Evolutionary conservation across 2,329 filamentous ascomycete species (phyloP).

Genomic region (Remersonia thermophila): DNA sequence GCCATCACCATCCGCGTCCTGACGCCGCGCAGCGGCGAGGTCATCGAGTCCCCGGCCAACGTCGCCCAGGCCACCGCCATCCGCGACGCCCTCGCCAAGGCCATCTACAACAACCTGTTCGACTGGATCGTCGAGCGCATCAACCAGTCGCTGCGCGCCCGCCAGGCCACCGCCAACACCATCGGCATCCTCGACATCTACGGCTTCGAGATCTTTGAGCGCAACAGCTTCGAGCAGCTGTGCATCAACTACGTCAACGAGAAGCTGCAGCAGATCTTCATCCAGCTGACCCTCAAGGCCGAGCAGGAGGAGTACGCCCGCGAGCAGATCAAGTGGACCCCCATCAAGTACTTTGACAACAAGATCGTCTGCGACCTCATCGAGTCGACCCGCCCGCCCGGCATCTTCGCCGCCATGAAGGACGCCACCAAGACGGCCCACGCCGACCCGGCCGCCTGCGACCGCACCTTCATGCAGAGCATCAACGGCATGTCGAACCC

Average conservation of each 20-base stretch:
- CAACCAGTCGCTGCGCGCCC: conserved; percentile 75
- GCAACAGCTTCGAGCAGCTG: conserved; percentile 96
- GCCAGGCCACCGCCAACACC: conserved; percentile 63
- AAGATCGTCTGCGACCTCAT: conserved; percentile 97
- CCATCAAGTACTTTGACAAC: conserved; percentile 99
- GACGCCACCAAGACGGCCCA: conserved; percentile 98
- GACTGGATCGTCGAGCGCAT: conserved; percentile 96
- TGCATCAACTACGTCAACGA: conserved; percentile 99
- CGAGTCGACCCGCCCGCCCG: conserved; percentile 78
- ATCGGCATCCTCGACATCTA: conserved; percentile 99
- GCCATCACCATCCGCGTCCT: conserved; percentile 84
- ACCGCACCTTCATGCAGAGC: conserved; percentile 89
- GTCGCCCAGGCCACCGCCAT: conserved; percentile 75
- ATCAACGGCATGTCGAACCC: conserved; percentile 84
- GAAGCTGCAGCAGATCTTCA: conserved; percentile 98
- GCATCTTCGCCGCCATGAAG: conserved; percentile 90
- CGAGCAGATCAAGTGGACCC: conserved; percentile 96
- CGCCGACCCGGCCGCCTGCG: conserved; percentile 84
- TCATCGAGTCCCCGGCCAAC: conserved; percentile 70
- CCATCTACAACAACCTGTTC: conserved; percentile 95
- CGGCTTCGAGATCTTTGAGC: conserved; percentile 97
- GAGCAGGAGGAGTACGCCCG: conserved; percentile 95
- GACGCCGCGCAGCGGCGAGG: conserved; percentile 51
- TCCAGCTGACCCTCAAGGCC: conserved; percentile 88
- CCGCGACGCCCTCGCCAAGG: conserved; percentile 82